Percentiles rank a stretch among this genome's conserved stretches.
phyloP scores from a whole-genome alignment of 805 yeast species.

The Blastobotrys robertii region DNA sequence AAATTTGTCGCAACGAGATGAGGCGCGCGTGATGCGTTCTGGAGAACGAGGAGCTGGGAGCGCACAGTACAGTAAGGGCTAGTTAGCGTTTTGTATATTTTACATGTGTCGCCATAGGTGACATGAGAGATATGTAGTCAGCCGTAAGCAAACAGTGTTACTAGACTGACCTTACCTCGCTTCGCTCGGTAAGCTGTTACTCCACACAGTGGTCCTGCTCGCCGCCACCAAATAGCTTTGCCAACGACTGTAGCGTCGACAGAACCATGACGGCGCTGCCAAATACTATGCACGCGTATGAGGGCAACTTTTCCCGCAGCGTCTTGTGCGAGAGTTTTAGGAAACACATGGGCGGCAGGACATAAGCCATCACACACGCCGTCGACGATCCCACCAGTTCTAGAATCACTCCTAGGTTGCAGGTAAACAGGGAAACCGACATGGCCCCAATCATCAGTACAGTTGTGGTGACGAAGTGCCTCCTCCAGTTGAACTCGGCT shows the following conservation, averaged over 20 bases:
- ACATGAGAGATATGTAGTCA: too few species aligned
- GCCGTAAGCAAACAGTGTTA: too few species aligned
- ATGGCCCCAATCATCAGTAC: conserved; percentile 56
- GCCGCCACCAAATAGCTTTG: conserved; percentile 33
- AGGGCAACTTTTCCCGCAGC: conserved; percentile 44
- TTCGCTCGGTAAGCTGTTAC: too few species aligned
- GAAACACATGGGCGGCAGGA: conserved; percentile 79
- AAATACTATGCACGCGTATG: conserved; percentile 52
- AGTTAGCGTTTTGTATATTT: too few species aligned
- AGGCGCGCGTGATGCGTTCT: too few species aligned
- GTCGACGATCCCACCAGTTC: conserved; percentile 90
- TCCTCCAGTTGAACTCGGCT: conserved; percentile 19
- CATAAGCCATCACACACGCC: conserved; percentile 87
- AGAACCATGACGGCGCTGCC: conserved; percentile 71
- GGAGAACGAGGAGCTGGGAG: too few species aligned
- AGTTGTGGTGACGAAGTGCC: conserved; percentile 59
- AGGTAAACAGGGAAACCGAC: conserved; percentile 67
- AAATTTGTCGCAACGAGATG: background rate
- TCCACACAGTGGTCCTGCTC: conserved; percentile 42
- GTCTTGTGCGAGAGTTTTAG: conserved; percentile 47
- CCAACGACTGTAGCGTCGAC: conserved; percentile 67
- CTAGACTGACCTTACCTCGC: too few species aligned
- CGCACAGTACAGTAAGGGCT: too few species aligned
- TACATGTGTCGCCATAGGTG: too few species aligned
- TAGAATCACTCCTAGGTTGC: conserved; percentile 80